These are phyloP conservation scores for Yamadazyma atlantica DNA, from an alignment of 1,139 yeast genomes.

Conservation along the genomic window DNA sequence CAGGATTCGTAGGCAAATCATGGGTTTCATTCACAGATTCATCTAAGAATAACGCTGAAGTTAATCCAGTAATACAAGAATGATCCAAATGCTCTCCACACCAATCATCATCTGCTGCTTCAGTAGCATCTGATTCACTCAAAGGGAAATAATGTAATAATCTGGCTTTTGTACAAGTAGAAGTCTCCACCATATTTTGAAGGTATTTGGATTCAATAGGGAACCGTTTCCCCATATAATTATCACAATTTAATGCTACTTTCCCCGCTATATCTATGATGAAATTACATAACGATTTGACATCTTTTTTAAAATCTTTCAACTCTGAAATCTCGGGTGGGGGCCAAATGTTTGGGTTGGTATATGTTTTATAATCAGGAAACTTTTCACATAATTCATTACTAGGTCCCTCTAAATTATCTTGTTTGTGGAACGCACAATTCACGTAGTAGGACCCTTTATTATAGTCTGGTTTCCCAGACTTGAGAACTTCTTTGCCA, in stretches of 20 bases:
- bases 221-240: slow-evolving; percentile 30
- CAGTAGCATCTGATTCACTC: slow-evolving; percentile 8
- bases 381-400: slow-evolving; percentile 27
- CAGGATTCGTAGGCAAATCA: slow-evolving; percentile 37
- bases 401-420: slow-evolving; percentile 46
- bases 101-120: slow-evolving; percentile 40
- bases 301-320: slow-evolving; percentile 32
- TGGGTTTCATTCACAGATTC: slow-evolving; percentile 26
- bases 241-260: slow-evolving; percentile 58
- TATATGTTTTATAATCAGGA: slow-evolving; percentile 43
- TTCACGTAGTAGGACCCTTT: slow-evolving; percentile 65
- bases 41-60: slow-evolving; percentile 55
- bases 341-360: slow-evolving; percentile 59
- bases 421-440: slow-evolving; percentile 54
- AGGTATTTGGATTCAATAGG: slow-evolving; percentile 39
- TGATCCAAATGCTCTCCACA: slow-evolving; percentile 69
- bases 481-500: slow-evolving; percentile 52
- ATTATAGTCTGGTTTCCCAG: slow-evolving; percentile 46
- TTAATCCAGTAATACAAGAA: slow-evolving; percentile 61
- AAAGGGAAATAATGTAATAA: slow-evolving; percentile 54
- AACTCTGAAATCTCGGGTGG: slow-evolving; percentile 18
- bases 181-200: slow-evolving; percentile 44
- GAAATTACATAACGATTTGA: slow-evolving; percentile 40
- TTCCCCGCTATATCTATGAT: slow-evolving; percentile 51
- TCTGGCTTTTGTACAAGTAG: slow-evolving; percentile 61